Evolutionary conservation across 805 yeast genomes (phyloP).

Genomic region (Schwanniomyces polymorphus): DNA sequence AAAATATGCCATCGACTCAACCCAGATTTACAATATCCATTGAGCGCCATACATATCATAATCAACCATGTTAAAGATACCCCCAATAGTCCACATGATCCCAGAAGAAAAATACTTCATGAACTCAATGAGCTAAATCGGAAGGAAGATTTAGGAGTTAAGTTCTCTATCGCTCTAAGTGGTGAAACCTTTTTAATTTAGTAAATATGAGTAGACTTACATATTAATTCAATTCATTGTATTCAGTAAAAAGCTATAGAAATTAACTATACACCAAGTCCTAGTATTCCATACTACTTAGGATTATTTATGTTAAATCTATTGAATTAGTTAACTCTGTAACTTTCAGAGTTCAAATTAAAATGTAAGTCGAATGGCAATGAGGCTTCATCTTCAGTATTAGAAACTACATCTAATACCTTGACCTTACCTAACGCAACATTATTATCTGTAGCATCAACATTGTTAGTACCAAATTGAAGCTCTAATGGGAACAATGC

Average conservation of each 20-base stretch:
- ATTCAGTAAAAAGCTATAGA: neutral
- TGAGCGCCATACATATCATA: constrained; percentile 46
- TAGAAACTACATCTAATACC: constrained; percentile 57
- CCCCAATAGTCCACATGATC: constrained; percentile 46
- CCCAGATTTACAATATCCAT: constrained; percentile 23
- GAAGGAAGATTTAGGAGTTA: constrained; percentile 38
- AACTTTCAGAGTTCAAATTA: constrained; percentile 58
- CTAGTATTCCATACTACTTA: neutral
- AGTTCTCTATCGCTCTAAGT: constrained; percentile 53
- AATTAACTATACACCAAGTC: neutral
- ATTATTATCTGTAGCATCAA: constrained; percentile 40
- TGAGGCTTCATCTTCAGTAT: constrained; percentile 50
- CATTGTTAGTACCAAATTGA: constrained; percentile 51
- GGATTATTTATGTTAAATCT: neutral
- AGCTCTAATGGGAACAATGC: constrained; percentile 86
- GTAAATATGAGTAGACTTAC: neutral
- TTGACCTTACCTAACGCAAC: constrained; percentile 64
- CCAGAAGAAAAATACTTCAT: constrained; percentile 52
- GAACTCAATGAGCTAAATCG: constrained; percentile 46
- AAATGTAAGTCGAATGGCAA: constrained; percentile 71
- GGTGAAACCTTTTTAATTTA: constrained; percentile 44
- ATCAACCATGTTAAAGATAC: constrained; percentile 47
- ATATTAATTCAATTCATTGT: neutral
- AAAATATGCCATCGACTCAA: constrained; percentile 12
- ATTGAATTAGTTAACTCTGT: constrained; percentile 35